Percentiles rank a stretch among this genome's conserved stretches.
Conservation (phyloP, 78 protist species). For the Dictyostelium brefeldianum region DNA sequence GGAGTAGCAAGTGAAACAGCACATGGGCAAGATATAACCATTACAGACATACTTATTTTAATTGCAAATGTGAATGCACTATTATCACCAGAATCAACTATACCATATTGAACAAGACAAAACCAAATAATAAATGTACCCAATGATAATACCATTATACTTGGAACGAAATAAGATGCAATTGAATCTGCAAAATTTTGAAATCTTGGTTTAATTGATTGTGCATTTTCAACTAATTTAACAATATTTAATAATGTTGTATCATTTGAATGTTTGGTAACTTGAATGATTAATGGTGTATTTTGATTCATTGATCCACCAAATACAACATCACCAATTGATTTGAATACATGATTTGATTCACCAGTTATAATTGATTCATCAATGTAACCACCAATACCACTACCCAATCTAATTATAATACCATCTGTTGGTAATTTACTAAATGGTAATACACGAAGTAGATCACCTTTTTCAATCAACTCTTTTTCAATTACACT, state of each 20-base stretch:
- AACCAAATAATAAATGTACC: constrained; percentile 89
- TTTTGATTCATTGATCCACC: constrained; percentile 92
- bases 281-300: constrained; percentile 61
- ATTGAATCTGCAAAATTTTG: constrained; percentile 88
- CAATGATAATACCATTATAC: constrained; percentile 80
- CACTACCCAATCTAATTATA: background rate
- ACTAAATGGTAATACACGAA: constrained; percentile 50
- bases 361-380: constrained; percentile 96
- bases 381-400: constrained; percentile 81
- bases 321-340: constrained; percentile 74
- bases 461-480: constrained; percentile 84
- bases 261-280: constrained; percentile 75
- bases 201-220: constrained; percentile 76
- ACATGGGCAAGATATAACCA: constrained; percentile 96
- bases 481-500: constrained; percentile 6
- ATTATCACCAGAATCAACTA: background rate
- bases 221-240: constrained; percentile 92
- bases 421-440: constrained; percentile 87
- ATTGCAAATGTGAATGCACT: constrained; percentile 64
- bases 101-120: background rate
- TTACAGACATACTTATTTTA: constrained; percentile 78
- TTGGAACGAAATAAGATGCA: constrained; percentile 91
- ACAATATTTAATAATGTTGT: constrained; percentile 85
- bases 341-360: constrained; percentile 81
- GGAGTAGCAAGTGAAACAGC: constrained; percentile 92